Conservation (phyloP, 345 rosid genomes). For the Eutrema yunnanense region DNA sequence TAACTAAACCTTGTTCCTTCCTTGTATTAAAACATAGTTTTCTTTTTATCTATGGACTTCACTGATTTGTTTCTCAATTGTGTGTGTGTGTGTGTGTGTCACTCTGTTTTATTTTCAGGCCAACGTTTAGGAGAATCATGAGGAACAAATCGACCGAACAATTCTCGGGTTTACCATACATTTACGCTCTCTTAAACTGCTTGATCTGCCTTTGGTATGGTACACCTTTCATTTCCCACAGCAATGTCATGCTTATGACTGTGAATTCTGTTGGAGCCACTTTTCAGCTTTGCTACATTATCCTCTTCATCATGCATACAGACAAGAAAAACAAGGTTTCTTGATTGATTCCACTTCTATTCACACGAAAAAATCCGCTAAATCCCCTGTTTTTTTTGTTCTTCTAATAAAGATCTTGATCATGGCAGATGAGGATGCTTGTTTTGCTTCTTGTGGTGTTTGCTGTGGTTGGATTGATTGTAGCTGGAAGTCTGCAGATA, state of each 20-base stretch:
- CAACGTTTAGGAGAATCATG: constrained; percentile 78
- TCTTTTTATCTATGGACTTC: neutral
- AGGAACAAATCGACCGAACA: constrained; percentile 70
- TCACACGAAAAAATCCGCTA: neutral
- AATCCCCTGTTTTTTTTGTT: neutral
- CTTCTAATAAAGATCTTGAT: neutral
- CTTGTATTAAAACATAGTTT: neutral
- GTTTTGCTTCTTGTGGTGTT: constrained; percentile 53
- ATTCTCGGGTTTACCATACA: constrained; percentile 82
- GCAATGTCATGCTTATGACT: constrained; percentile 55
- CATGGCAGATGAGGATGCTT: constrained; percentile 50
- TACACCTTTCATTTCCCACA: constrained; percentile 51
- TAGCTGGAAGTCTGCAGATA: constrained; percentile 60
- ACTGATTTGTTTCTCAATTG: neutral
- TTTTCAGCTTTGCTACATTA: constrained; percentile 61
- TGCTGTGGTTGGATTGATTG: constrained; percentile 39
- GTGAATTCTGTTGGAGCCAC: constrained; percentile 70
- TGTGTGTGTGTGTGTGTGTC: neutral
- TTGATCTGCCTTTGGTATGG: constrained; percentile 85
- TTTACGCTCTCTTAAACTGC: constrained; percentile 79
- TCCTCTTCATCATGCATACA: constrained; percentile 50
- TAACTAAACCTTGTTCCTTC: neutral
- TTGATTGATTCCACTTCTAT: neutral
- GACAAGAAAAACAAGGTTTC: constrained; percentile 59
- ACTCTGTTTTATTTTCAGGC: constrained; percentile 40